phyloP scores from a whole-genome alignment of 2,329 filamentous ascomycete species.

The Aschersonia sp. region DNA sequence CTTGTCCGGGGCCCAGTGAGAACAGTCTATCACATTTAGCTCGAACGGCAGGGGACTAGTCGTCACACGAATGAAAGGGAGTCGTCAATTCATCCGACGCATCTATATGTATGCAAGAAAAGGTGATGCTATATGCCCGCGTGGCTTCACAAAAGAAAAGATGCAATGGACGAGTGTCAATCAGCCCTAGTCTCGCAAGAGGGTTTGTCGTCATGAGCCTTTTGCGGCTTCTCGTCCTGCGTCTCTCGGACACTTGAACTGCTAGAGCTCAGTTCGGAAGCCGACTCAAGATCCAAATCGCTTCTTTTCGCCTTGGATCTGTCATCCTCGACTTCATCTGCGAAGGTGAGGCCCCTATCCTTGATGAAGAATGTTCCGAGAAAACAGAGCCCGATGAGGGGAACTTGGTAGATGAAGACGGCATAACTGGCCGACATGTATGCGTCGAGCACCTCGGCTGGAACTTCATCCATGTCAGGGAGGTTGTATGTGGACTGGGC shows the following conservation, averaged over 20 bases:
- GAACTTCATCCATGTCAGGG: slow-evolving; percentile 7
- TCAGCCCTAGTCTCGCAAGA: neutral
- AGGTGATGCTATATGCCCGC: no score
- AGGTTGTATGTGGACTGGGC: slow-evolving; percentile 15
- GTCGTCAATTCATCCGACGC: no score
- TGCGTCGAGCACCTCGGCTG: slow-evolving; percentile 14
- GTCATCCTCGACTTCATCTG: neutral
- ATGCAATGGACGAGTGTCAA: no score
- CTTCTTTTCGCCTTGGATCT: neutral
- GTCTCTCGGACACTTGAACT: neutral
- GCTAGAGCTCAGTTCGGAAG: neutral
- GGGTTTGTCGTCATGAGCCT: neutral
- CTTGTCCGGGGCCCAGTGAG: no score
- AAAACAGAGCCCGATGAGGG: slow-evolving; percentile 16
- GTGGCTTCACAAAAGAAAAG: no score
- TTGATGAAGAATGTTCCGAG: slow-evolving; percentile 26
- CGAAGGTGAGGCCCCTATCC: slow-evolving; percentile 28
- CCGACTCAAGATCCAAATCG: neutral
- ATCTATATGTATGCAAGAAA: no score
- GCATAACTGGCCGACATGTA: slow-evolving; percentile 38
- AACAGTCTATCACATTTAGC: no score
- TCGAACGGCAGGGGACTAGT: no score
- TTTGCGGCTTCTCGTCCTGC: neutral
- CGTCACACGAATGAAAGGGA: no score
- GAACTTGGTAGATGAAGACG: slow-evolving; percentile 42